Evolutionary conservation across 495 filamentous ascomycete species (phyloP).

Genomic region (Tuber melanosporum): DNA sequence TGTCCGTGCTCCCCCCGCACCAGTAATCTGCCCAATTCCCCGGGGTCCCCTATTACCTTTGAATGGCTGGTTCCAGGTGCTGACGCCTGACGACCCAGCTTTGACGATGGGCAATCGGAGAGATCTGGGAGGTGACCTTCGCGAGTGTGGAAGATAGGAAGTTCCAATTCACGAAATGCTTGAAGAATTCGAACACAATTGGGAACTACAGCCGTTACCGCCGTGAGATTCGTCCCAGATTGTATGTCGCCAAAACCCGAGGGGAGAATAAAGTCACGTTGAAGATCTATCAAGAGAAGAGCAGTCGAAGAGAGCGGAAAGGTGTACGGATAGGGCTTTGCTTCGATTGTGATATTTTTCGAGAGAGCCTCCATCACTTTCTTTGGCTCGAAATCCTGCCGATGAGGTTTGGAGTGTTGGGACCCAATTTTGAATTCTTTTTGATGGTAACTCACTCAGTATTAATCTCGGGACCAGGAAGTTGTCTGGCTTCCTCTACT

Average conservation of each 20-base stretch:
- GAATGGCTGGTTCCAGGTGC: conserved; percentile 45
- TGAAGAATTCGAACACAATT: conserved; percentile 48
- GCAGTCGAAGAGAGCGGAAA: conserved; percentile 43
- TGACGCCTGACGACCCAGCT: conserved; percentile 47
- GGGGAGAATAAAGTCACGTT: conserved; percentile 43
- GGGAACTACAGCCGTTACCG: conserved; percentile 7
- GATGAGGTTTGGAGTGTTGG: background rate
- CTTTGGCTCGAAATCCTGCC: background rate
- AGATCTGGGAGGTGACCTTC: conserved; percentile 52
- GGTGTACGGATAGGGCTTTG: conserved; percentile 43
- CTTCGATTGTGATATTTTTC: conserved; percentile 33
- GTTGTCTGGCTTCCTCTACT: background rate
- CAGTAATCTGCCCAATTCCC: conserved; percentile 55
- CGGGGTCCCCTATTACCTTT: conserved; percentile 52
- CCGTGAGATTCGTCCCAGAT: conserved; percentile 12
- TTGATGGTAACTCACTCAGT: background rate
- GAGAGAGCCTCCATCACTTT: conserved; percentile 8
- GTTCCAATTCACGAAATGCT: conserved; percentile 52
- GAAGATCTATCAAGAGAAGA: conserved; percentile 45
- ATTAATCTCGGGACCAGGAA: background rate
- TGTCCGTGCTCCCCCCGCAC: conserved; percentile 60
- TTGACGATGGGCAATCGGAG: conserved; percentile 51
- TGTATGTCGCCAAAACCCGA: conserved; percentile 42
- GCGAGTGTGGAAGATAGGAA: conserved; percentile 64
- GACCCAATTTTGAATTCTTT: conserved; percentile 2